Base-by-base conservation (phyloP, 108 stramenopile species). In the Conticribra guillardii region DNA sequence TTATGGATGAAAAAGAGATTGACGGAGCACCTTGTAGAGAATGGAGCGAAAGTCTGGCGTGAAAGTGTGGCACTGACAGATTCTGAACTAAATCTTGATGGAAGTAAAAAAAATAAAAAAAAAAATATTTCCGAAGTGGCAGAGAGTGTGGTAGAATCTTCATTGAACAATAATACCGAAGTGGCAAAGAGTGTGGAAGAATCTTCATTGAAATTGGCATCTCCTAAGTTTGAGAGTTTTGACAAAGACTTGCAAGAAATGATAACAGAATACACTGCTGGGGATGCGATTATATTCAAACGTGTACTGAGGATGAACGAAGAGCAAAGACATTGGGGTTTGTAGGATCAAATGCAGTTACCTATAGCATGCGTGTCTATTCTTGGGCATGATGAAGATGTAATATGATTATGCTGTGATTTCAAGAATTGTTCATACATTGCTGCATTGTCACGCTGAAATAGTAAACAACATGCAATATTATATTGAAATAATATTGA, bases 161-260 rank as follows among this genome's bases (percentile, higher is more conserved):
- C n/a, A n/a, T n/a, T n/a, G n/a, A n/a, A n/a, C n/a, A n/a, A n/a
- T n/a, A n/a, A n/a, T n/a, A n/a, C n/a, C n/a, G n/a, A n/a, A n/a
- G n/a, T n/a, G n/a, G n/a, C n/a, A n/a, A n/a, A n/a, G n/a, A n/a
- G n/a, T n/a, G n/a, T 18, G 11, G 21, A 34, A 16, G 2, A 64
- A 14, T 30, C 47, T 7, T 22, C 18, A 1, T 47, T 61, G 31
- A 49, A 64, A 18, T 50, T 73, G 45, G 55, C 45, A 16, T 48
- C 72, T 4, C 63, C 55, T 49, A 33, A 64, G n/a, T 32, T 64
- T 22, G 33, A 73, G 18, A 50, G 22, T 32, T 54, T 64, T 29
- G 72, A 73, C 34, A 16, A 28, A 14, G 72, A 73, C 45, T 64
- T 73, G 63, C 62, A 64, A 33, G 4, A 50, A 47, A 19, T 64